Evolutionary conservation across 2,329 filamentous ascomycete genomes (phyloP), one percentile per base, ranked within the genome.

Genomic region (Xylaria sp.): DNA sequence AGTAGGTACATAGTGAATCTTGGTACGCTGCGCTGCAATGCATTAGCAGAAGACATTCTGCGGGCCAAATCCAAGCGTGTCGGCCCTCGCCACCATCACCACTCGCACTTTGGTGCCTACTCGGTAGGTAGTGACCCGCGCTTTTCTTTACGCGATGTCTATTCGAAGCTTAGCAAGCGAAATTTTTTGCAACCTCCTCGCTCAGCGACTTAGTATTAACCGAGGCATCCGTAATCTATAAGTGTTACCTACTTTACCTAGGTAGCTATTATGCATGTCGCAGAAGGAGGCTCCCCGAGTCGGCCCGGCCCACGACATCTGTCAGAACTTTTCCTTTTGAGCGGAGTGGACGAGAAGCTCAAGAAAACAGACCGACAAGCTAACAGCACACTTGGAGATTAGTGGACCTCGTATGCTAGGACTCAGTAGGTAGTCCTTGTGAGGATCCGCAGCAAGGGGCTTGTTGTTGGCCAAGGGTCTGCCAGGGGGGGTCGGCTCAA

Each of bases 331-430:
- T 57, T 64, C 53, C 51, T n/a, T 56, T 17, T 54, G 42, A 57
- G 9, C 28, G 28, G 28, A 9, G 4, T 31, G 28, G 9, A 31
- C 28, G 28, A 9, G 9, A 9, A 31, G 5, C 9, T 31, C 28
- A 25, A 11, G 15, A 38, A 11, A 3, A 51, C 28, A 25, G n/a
- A 23, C 37, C 38, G 60, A 60, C 63, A 60, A 60, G 60, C 63
- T 57, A 37, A 56, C 57, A 63, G 45, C 23, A 33, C 38, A 14
- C 37, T 59, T 54, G 47, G 21, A 28, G 52, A 17, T 25, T 58
- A 65, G 60, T 40, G 56, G 53, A 60, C 21, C 56, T 63, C 60
- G 63, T 65, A 63, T 65, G 53, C 31, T 45, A 31, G 28, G 28
- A 4, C 28, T 31, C 28, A 4, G 9, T 31, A 31, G 5, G 9